Base-by-base conservation (phyloP, 2,329 filamentous ascomycete species). In the Ceratocystis eucalypticola region DNA sequence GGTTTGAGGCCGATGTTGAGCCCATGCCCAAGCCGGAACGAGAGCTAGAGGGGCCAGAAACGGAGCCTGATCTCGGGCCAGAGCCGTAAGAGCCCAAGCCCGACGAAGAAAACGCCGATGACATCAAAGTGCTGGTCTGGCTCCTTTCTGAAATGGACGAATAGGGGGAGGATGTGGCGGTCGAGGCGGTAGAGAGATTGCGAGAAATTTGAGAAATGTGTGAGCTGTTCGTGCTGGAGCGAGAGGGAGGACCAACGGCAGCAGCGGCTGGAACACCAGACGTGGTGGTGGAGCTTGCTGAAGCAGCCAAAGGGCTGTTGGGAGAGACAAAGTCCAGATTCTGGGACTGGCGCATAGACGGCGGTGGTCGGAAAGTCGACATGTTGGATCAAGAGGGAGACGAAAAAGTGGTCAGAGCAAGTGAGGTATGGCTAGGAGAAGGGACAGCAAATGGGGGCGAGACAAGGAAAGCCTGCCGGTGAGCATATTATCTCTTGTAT, bases 151-250 rank as follows among this genome's bases (percentile, higher is more conserved):
- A 85, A 62, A 75, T 72, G 69, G 80, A 79, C 1, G 87, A 88
- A 73, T 85, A 88, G 66, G 80, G 82, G 2, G 87, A 88, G 2
- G 88, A 91, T 65, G 82, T 83, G n/a, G 84, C 84, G 5, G 88
- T 89, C 8, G 86, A 87, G 45, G 84, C 84, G 67, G 83, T 89
- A 4, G 88, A 91, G 41, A 84, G 80, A 71, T 89, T 85, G 70
- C 88, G 81, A 69, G 77, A 78, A 70, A 85, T 64, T 8, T 37
- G 25, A 37, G 30, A 57, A 41, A 22, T 25, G 20, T 15, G 48
- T n/a, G n/a, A 50, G 65, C 57, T 63, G 57, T 53, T 62, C 15
- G 55, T 61, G 61, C 44, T 62, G 25, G 22, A 63, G 50, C 61
- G 66, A 37, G 61, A 62, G 28, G 64, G 50, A 61, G 66, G 62